Evolutionary conservation across 768 basidiomycete genomes (phyloP).

Genomic region (Mycena galopus): DNA sequence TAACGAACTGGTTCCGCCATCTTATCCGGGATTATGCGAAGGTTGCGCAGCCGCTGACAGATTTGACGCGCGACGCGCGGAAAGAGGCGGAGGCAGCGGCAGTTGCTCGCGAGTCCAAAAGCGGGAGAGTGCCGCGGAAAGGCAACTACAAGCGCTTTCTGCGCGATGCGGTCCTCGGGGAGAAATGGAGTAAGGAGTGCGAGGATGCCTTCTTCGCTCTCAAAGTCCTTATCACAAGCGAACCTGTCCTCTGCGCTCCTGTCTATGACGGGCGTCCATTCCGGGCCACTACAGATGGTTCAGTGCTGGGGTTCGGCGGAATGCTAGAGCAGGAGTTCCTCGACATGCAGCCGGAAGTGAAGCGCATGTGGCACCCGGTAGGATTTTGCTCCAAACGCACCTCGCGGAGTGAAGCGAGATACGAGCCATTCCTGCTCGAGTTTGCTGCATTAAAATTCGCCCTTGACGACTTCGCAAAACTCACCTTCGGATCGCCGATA

Average conservation of each 20-base stretch:
- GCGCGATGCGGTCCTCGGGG: conserved; percentile 24
- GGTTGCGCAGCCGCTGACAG: conserved; percentile 47
- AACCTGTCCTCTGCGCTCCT: conserved; percentile 37
- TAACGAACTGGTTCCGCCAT: conserved; percentile 25
- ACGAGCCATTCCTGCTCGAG: conserved; percentile 39
- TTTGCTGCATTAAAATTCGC: conserved; percentile 6
- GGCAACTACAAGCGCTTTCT: conserved; percentile 45
- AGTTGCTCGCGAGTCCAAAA: no score
- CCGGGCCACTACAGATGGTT: no score
- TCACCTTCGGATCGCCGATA: conserved; percentile 41
- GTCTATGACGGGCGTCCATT: conserved; percentile 7
- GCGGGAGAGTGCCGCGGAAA: no score
- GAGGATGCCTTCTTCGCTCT: conserved; percentile 41
- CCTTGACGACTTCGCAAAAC: conserved; percentile 36
- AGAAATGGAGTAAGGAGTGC: conserved; percentile 36
- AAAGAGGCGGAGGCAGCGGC: no score
- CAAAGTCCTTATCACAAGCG: conserved; percentile 38
- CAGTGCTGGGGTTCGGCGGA: no score
- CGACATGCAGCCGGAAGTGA: no score
- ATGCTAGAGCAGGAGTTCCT: no score
- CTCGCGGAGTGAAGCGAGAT: conserved; percentile 44
- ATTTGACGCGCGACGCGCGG: conserved; percentile 42
- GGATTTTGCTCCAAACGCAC: conserved; percentile 51
- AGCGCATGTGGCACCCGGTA: no score
- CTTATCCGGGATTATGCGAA: conserved; percentile 50